These are phyloP conservation scores for Tetrahymena malaccensis DNA, from an alignment of 73 alveolate species.

Conservation along the genomic window DNA sequence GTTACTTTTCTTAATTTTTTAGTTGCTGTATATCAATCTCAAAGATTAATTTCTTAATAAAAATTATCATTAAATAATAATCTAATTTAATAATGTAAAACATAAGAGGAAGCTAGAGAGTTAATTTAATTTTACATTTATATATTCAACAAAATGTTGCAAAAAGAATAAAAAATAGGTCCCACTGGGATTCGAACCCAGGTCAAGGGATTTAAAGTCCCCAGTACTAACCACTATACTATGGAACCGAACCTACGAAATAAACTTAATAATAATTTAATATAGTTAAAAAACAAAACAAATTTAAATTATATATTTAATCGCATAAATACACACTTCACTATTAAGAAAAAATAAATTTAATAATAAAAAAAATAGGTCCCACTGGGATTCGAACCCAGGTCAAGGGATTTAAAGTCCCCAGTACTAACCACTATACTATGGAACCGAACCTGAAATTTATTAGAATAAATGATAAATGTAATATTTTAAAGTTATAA, in stretches of 20 bases:
- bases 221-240: neutral
- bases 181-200: constrained; percentile 4
- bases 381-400: neutral
- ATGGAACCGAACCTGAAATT: neutral
- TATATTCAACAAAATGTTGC: no score
- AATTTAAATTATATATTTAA: no score
- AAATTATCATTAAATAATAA: no score
- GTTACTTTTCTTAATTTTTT: neutral
- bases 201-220: constrained; percentile 1
- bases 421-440: neutral
- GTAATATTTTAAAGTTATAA: no score
- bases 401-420: neutral
- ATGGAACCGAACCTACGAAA: neutral
- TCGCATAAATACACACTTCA: no score
- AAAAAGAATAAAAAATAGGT: neutral
- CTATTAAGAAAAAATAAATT: no score
- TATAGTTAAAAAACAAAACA: neutral
- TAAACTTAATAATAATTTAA: neutral
- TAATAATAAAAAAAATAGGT: neutral
- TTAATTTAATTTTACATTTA: no score
- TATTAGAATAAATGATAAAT: no score
- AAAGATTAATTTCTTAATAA: neutral
- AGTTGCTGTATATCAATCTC: neutral
- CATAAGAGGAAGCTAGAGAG: no score
- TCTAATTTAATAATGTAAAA: no score